Evolutionary conservation across 164 flowering plant species (phyloP), one percentile per base, ranked within the genome.

Genomic region (Kalanchoe fedtschenkoi): DNA sequence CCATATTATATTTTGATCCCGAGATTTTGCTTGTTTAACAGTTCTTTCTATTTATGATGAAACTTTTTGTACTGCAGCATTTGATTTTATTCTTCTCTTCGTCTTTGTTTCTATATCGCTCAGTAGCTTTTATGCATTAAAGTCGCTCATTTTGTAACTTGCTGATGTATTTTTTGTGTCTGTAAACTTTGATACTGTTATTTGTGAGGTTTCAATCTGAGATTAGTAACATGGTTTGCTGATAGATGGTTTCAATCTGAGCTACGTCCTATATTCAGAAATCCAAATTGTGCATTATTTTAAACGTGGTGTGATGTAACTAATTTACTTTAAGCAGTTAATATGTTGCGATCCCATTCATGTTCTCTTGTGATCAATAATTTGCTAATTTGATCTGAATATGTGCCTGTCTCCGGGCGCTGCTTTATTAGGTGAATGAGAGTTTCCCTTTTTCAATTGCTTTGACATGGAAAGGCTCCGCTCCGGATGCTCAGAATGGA

Each of bases 381-480:
- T n/a, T 6, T 17, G 21, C n/a, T 42, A 16, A 21, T 42, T 42
- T 42, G 47, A 42, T 22, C 59, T 55, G 59, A 55, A 6, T 6
- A 15, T 19, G n/a, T 51, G 32, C 14, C 11, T 28, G 16, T 24
- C 59, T 55, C 14, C 28, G 8, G 6, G 43, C 61, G 24, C 56
- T 7, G 35, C 35, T 34, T 34, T 34, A 34, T 34, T 34, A 90
- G 96, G 96, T 84, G 47, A 73, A 79, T 57, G 97, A 91, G 71
- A 75, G 75, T 61, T 88, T 86, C 47, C 93, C 97, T 2, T 86
- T 82, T 65, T 47, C 93, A 15, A 83, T 88, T 69, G 77, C 91
- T 30, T 69, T 91, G 72, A 77, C 91, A 16, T 90, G 95, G 95
- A 90, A 84, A 69, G 85, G 85, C 21, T 54, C 85, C 64, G 75